These are phyloP conservation scores for Mallotus nudiflorus DNA, from an alignment of 345 rosid genomes.

Conservation along the genomic window DNA sequence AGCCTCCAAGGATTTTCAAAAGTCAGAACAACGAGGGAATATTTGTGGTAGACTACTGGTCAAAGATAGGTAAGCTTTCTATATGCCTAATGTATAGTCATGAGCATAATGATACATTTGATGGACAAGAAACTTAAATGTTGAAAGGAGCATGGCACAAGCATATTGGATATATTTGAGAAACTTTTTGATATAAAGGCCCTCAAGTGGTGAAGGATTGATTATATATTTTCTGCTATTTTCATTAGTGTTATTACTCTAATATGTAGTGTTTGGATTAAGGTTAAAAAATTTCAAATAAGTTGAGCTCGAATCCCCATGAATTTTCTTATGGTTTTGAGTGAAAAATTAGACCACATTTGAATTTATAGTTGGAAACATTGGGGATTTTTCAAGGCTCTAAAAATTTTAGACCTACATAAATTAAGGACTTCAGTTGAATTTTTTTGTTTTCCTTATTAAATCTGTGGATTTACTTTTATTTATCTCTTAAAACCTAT, in stretches of 20 bases:
- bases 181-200: too few relatives aligned
- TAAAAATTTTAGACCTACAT: neutral
- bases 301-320: neutral
- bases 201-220: too few relatives aligned
- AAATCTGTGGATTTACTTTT: neutral
- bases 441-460: neutral
- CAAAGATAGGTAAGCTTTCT: constrained; percentile 51
- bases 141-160: neutral
- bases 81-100: neutral
- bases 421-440: neutral
- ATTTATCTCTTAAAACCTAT: too few relatives aligned
- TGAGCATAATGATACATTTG: neutral
- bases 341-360: neutral
- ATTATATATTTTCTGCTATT: too few relatives aligned
- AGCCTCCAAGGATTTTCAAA: constrained; percentile 80
- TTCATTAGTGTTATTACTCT: too few relatives aligned
- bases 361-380: neutral
- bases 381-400: neutral
- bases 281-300: neutral
- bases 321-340: neutral
- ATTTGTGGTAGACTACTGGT: constrained; percentile 72
- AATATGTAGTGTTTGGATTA: neutral
- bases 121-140: neutral
- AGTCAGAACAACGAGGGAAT: constrained; percentile 72
- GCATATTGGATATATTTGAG: too few relatives aligned